These are phyloP conservation scores for Fusarium scirpi DNA, from an alignment of 2,329 filamentous ascomycete genomes.

Conservation along the genomic window DNA sequence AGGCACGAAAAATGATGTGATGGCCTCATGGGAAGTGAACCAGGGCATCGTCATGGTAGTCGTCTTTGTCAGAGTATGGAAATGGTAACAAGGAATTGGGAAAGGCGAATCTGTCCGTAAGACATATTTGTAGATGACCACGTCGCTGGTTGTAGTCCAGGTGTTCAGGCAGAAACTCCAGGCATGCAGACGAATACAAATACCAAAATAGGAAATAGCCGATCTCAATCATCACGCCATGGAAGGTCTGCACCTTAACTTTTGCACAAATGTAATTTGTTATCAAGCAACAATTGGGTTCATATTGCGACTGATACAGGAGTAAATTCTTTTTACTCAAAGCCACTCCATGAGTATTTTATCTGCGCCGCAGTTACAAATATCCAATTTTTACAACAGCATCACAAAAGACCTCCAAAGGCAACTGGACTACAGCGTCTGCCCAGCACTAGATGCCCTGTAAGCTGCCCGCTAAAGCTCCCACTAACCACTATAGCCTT, in stretches of 20 bases:
- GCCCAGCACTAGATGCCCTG: not conserved
- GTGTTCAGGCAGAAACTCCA: not conserved
- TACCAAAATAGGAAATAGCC: not conserved
- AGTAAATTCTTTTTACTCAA: rapidly evolving
- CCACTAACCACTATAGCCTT: no score
- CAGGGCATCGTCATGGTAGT: not conserved
- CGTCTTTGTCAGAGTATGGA: no score
- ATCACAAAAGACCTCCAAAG: not conserved
- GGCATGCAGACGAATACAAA: not conserved
- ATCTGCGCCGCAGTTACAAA: rapidly evolving
- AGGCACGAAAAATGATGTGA: not conserved
- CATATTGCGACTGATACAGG: not conserved
- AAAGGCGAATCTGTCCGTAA: no score
- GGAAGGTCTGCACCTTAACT: no score
- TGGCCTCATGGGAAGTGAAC: not conserved
- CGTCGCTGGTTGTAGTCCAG: no score
- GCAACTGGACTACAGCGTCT: not conserved
- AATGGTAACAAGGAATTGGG: no score
- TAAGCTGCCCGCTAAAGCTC: no score
- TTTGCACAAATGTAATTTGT: not conserved
- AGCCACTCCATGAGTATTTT: rapidly evolving
- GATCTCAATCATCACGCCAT: not conserved
- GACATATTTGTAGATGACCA: no score
- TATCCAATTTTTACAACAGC: not conserved
- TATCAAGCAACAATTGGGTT: not conserved